Evolutionary conservation across 2,329 filamentous ascomycete species (phyloP).

Genomic region (Dactylonectria estremocensis): DNA sequence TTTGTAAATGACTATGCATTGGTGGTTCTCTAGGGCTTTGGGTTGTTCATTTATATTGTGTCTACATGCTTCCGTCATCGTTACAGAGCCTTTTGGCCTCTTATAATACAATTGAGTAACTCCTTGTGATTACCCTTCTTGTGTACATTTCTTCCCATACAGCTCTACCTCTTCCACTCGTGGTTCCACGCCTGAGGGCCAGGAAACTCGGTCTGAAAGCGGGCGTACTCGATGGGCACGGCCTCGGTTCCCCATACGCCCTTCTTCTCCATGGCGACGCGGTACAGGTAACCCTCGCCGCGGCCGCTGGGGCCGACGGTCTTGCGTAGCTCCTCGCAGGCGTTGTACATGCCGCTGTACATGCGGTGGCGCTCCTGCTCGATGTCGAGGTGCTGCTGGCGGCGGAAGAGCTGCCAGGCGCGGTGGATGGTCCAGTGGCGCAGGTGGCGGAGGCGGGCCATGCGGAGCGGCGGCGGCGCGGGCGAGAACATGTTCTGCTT

Average conservation of each 20-base stretch:
- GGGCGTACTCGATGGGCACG: slow-evolving; percentile 93
- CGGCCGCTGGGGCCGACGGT: slow-evolving; percentile 70
- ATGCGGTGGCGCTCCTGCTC: slow-evolving; percentile 82
- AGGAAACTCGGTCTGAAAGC: slow-evolving; percentile 88
- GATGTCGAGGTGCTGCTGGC: slow-evolving; percentile 75
- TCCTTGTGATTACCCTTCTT: slow-evolving; percentile 10
- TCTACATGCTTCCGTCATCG: slow-evolving; percentile 5
- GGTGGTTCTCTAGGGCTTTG: slow-evolving; percentile 18
- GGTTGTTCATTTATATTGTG: neutral
- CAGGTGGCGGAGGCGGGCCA: slow-evolving; percentile 88
- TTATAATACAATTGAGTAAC: slow-evolving; percentile 44
- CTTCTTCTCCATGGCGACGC: slow-evolving; percentile 92
- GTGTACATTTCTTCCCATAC: slow-evolving; percentile 20
- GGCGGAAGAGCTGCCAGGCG: slow-evolving; percentile 88
- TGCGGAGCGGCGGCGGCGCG: slow-evolving; percentile 81
- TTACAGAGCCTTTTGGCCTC: slow-evolving; percentile 27
- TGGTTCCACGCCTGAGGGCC: slow-evolving; percentile 89
- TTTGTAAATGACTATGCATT: slow-evolving; percentile 29
- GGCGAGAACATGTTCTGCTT: slow-evolving; percentile 65
- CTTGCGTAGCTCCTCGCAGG: slow-evolving; percentile 86
- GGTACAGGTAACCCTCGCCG: slow-evolving; percentile 82
- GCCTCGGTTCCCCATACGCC: slow-evolving; percentile 80
- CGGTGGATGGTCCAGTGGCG: slow-evolving; percentile 99
- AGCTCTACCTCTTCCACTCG: slow-evolving; percentile 80
- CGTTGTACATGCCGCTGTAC: slow-evolving; percentile 86